Base-by-base conservation (phyloP, 2,329 filamentous ascomycete genomes). In the Cladosporium halotolerans region DNA sequence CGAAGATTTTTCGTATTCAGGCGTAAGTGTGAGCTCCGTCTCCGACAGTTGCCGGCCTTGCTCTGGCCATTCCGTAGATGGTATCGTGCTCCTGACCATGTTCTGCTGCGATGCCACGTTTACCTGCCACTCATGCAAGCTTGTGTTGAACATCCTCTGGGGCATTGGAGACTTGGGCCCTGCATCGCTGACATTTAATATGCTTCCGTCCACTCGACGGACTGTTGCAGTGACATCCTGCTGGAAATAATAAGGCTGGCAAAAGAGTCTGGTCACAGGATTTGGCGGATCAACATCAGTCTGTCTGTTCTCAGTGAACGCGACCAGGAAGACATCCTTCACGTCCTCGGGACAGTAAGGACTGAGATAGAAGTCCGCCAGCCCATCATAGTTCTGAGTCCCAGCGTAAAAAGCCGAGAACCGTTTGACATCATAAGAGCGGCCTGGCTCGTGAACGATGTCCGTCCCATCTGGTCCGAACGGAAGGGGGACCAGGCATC, bases 221-320 rank as follows among this genome's bases (percentile, higher is more conserved):
- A 82, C 66, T 0, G 68, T 75, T 0, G 75, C 73, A 0, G 64
- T 60, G 0, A 78, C 76, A 0, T 65, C 10, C 38, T 79, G 76
- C n/a, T 70, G 66, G 45, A 70, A 74, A 52, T 81, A 83, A 0
- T 33, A 58, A 0, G 76, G 55, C 18, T 72, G 62, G 45, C 77
- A 80, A 45, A 72, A 80, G 0, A 74, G 18, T 0, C 70, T 68
- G 0, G 71, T 74, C 0, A 43, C 32, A 0, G 9, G 70, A 8
- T 9, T 28, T 9, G 44, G 42, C 11, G 50, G 36, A 10, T 32
- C 23, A 9, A 18, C 10, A 2, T 13, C 10, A n/a, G 43, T 41
- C 14, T n/a, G n/a, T 8, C 36, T 18, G 42, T 46, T 53, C n/a
- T 45, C 23, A 3, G 10, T 8, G 32, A 53, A 50, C 14, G 53